A percentile compares a stretch with the other conserved stretches of the same genome.
These are phyloP conservation scores for Pterocarpus santalinus DNA, from an alignment of 306 rosid genomes.

Conservation along the genomic window DNA sequence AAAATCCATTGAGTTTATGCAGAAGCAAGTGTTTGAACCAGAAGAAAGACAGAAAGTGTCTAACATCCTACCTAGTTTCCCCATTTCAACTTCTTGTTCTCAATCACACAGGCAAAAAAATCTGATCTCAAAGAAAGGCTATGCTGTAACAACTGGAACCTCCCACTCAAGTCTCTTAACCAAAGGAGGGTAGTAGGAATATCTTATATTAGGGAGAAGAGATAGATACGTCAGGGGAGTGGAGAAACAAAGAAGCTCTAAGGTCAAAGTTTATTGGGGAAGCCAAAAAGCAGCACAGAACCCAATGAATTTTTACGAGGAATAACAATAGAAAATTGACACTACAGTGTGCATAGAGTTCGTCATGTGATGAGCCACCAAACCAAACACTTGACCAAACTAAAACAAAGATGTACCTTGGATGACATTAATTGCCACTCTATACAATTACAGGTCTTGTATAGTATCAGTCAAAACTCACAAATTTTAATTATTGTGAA, in stretches of 20 bases:
- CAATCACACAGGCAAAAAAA: constrained; percentile 35
- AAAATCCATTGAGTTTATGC: constrained; percentile 63
- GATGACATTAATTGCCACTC: constrained; percentile 21
- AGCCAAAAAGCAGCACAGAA: constrained; percentile 61
- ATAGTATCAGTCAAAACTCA: constrained; percentile 19
- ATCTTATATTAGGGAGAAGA: constrained; percentile 36
- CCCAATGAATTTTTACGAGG: constrained; percentile 58
- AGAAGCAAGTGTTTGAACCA: constrained; percentile 71
- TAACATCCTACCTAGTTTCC: constrained; percentile 72
- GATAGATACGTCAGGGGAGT: constrained; percentile 26
- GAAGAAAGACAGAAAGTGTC: constrained; percentile 69
- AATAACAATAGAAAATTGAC: constrained; percentile 45
- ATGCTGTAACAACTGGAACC: constrained; percentile 30
- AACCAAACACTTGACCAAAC: constrained; percentile 50
- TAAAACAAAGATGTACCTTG: constrained; percentile 13
- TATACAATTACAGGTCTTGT: constrained; percentile 2
- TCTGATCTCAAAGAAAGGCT: constrained; percentile 29
- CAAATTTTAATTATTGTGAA: not conserved
- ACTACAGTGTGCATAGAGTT: constrained; percentile 44
- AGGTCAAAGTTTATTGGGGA: constrained; percentile 71
- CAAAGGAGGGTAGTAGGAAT: constrained; percentile 39
- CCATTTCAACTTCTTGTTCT: constrained; percentile 59
- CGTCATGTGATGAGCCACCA: constrained; percentile 65
- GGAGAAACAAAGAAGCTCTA: constrained; percentile 43
- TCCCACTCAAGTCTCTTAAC: constrained; percentile 42